Evolutionary conservation across 2,329 filamentous ascomycete genomes (phyloP).

Genomic region (Corinectria fuckeliana): DNA sequence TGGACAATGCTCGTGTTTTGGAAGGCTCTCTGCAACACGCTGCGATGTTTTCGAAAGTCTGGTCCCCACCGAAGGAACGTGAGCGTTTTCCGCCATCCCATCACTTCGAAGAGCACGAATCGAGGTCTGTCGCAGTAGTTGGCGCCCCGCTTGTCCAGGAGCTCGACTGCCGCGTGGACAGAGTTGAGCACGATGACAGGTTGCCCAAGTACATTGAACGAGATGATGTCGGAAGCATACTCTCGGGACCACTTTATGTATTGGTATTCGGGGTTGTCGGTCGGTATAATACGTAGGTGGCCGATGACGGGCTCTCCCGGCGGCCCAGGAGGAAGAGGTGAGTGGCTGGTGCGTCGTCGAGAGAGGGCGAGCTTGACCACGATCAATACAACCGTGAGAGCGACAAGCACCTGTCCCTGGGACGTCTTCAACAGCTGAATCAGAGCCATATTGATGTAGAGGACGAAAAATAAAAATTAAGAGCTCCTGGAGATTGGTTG

Average conservation of each 20-base stretch:
- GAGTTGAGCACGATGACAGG: constrained; percentile 52
- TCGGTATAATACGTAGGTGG: constrained; percentile 50
- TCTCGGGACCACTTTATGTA: constrained; percentile 39
- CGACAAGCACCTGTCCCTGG: constrained; percentile 3
- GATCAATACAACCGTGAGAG: constrained; percentile 9
- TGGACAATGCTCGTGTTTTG: constrained; percentile 45
- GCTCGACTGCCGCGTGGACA: constrained; percentile 47
- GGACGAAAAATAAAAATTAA: background rate
- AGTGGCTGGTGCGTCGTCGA: background rate
- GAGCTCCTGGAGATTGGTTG: background rate
- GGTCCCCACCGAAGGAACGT: constrained; percentile 52
- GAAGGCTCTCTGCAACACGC: constrained; percentile 51
- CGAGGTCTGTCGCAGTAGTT: constrained; percentile 53
- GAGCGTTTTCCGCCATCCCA: constrained; percentile 54
- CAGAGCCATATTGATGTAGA: constrained; percentile 7
- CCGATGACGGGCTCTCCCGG: constrained; percentile 49
- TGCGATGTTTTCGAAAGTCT: constrained; percentile 51
- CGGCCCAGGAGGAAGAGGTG: constrained; percentile 41
- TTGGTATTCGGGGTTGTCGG: constrained; percentile 38
- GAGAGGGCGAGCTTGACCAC: background rate
- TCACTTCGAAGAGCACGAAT: constrained; percentile 50
- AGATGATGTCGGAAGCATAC: constrained; percentile 59
- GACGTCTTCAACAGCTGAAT: constrained; percentile 1
- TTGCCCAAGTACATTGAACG: constrained; percentile 43
- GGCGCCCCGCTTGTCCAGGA: constrained; percentile 51